Base-by-base conservation (phyloP, 1,284 basidiomycete species). In the Ustilago crameri region DNA sequence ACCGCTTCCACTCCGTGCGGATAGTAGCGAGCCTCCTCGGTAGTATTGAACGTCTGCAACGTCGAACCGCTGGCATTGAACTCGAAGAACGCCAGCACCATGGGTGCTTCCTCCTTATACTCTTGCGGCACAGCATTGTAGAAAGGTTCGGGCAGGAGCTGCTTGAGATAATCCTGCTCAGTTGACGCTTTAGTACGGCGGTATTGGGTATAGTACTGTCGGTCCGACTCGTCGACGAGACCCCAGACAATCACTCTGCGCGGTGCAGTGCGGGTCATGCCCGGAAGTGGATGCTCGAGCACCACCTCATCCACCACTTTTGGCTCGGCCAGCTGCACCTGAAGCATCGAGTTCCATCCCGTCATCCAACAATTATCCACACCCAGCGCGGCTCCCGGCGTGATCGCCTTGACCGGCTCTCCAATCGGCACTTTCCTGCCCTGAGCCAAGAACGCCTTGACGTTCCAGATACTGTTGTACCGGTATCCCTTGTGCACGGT, bases 341-440 rank as follows among this genome's bases (percentile, higher is more conserved):
- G 62, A 44, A 71, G 24, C 45, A 61, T 24, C 30, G 57, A 61
- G 12, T 52, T 42, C 68, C 68, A 71, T 1, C 68, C 68, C 15
- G 68, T 71, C 62, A 71, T 58, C 68, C 68, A 71, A 20, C 68
- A 71, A 17, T 57, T 54, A 1, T 48, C 62, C 40, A 22, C 24
- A 0, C 62, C 68, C 43, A 61, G 24, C 3, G 35, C 51, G 1
- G 53, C 58, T 20, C 68, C 68, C 0, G 68, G 68, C 8, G 68
- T 71, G 17, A 71, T 71, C 9, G 68, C 68, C 42, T 65, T 65
- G 18, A 71, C 51, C 34, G 68, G 68, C 14, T 65, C 58, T 2
- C 68, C 68, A 24, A 71, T 71, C 14, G 68, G 20, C 35, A 71
- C 68, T 32, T 65, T 65, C 34, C 68, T 52, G 1, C 68, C 68